Evolutionary conservation across 495 filamentous ascomycete species (phyloP), one percentile per base, ranked within the genome.

Genomic region (Bathelium albidoporum): DNA sequence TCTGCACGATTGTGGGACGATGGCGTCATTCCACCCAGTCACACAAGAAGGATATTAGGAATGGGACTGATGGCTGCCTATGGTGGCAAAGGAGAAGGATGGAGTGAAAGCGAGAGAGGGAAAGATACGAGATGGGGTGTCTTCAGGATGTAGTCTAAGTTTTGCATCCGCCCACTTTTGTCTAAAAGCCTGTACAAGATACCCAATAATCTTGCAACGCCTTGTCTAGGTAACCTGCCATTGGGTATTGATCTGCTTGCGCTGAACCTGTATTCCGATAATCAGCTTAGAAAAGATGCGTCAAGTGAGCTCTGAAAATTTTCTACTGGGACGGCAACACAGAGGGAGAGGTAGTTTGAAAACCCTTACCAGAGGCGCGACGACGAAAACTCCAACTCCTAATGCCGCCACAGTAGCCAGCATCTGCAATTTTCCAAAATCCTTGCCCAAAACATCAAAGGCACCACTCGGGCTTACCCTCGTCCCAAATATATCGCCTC

Each of bases 1-100:
- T 88, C 84, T 41, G 94, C 94, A 20, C 83, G 95, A 61, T 71
- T 98, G 65, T 98, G 94, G 94, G 93, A 98, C 72, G 94, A 98
- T 71, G 94, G 94, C 2, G 83, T 98, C 2, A 96, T 97, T 63
- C 89, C 89, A 0, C 94, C 94, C 0, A 83, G 85, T 59, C 90
- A 97, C 70, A 97, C 94, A 45, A 80, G 94, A 73, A 77, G 80
- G 41, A 88, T 95, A 63, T 76, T 98, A 16, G 94, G 91, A 0
- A 71, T 97, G 66, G 89, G 90, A 1, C 75, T 98, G 74, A 80
- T 82, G 67, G 89, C 89, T 69, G 90, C 91, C 22, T 72, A 62
- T 63, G 80, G 49, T 77, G 84, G 63, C 68, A 77, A 58, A 41
- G 81, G 82, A 32, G 78, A 80, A 64, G 49, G 49, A 55, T 55